Percentiles rank a stretch among this genome's conserved stretches.
These are phyloP conservation scores for Liquidambar formosana DNA, from an alignment of 164 flowering plant genomes.

Conservation along the genomic window DNA sequence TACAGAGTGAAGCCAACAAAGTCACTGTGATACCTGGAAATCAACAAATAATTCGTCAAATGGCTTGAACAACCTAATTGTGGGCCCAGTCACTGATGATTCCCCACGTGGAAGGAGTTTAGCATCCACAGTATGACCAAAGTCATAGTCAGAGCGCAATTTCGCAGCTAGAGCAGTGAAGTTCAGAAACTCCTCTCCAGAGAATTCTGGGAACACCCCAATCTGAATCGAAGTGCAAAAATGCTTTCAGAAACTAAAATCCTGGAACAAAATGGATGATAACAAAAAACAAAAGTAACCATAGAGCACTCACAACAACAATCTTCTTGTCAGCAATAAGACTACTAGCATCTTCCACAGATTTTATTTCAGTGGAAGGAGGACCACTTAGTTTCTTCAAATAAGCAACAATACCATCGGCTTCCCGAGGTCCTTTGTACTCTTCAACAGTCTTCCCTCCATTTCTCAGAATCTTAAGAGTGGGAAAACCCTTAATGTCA, in stretches of 20 bases:
- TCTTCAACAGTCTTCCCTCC: slow-evolving; percentile 55
- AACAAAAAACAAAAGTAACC: neutral
- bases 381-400: slow-evolving; percentile 87
- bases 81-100: slow-evolving; percentile 60
- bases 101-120: slow-evolving; percentile 85
- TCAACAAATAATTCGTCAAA: slow-evolving; percentile 92
- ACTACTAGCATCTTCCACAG: slow-evolving; percentile 56
- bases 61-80: slow-evolving; percentile 81
- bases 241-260: neutral
- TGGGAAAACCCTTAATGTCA: slow-evolving; percentile 78
- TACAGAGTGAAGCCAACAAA: neutral
- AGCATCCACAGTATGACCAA: slow-evolving; percentile 81
- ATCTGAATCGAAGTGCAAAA: slow-evolving; percentile 43
- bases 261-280: neutral
- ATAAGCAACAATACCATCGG: slow-evolving; percentile 81
- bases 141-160: slow-evolving; percentile 80
- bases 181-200: slow-evolving; percentile 82
- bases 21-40: slow-evolving; percentile 48
- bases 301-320: slow-evolving; percentile 51
- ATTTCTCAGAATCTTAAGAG: slow-evolving; percentile 75
- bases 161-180: slow-evolving; percentile 65
- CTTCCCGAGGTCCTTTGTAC: slow-evolving; percentile 73
- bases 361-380: slow-evolving; percentile 75
- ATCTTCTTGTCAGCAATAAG: slow-evolving; percentile 59
- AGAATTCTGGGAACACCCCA: slow-evolving; percentile 79